Percentiles rank a stretch among this genome's conserved stretches.
Conservation (phyloP, 2,329 filamentous ascomycete genomes). For the Phyllosticta citribraziliensis region DNA sequence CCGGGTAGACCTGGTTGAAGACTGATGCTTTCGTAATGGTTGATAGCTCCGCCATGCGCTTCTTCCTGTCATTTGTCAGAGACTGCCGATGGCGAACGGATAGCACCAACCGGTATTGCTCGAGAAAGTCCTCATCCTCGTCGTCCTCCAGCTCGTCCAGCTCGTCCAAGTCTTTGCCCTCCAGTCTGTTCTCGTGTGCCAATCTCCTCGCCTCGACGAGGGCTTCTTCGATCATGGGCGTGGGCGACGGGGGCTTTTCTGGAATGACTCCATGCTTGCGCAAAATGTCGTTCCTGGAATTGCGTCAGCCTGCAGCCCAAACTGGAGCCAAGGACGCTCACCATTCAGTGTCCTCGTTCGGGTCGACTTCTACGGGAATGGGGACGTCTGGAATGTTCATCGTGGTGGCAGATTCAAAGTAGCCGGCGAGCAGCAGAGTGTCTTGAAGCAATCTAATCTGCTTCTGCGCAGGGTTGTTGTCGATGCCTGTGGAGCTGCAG, state of each 20-base stretch:
- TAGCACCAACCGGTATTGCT: conserved; percentile 57
- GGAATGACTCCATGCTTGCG: conserved; percentile 94
- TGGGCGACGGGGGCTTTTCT: conserved; percentile 93
- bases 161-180: conserved; percentile 91
- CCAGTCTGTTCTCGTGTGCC: conserved; percentile 83
- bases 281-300: conserved; percentile 89
- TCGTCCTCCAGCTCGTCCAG: conserved; percentile 89
- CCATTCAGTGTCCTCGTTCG: conserved; percentile 98
- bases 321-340: conserved; percentile 24
- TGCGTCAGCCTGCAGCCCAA: conserved; percentile 9
- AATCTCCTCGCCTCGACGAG: conserved; percentile 71
- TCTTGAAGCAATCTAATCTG: no score
- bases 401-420: conserved; percentile 8
- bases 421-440: not conserved
- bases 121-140: conserved; percentile 86
- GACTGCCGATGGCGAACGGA: not conserved
- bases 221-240: conserved; percentile 92
- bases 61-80: conserved; percentile 43
- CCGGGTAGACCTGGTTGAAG: conserved; percentile 83
- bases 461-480: not conserved
- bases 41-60: conserved; percentile 75
- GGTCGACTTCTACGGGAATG: conserved; percentile 76
- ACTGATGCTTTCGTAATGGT: conserved; percentile 65
- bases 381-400: conserved; percentile 44
- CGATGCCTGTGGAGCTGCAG: not conserved